Percentiles rank a stretch among this genome's conserved stretches.
These are phyloP conservation scores for Senecio squalidus DNA, from an alignment of 140 eudicot species.

Conservation along the genomic window DNA sequence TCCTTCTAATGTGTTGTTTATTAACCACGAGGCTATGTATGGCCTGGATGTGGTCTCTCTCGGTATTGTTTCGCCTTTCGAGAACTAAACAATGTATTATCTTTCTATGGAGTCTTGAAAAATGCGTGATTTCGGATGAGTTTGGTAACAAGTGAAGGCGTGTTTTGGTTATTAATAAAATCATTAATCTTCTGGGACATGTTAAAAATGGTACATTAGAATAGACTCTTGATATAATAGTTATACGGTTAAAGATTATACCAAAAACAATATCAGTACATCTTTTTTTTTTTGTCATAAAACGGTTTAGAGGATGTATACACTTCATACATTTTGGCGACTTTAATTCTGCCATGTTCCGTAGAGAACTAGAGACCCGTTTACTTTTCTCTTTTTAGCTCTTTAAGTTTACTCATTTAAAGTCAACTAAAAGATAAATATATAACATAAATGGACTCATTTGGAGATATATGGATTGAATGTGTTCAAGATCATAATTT, in stretches of 20 bases:
- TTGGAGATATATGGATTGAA: neutral
- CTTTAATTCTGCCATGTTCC: neutral
- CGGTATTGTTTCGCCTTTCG: slow-evolving; percentile 5
- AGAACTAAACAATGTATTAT: slow-evolving; percentile 12
- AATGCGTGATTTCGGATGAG: no score
- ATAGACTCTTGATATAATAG: no score
- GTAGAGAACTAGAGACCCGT: no score
- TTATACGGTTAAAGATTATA: no score
- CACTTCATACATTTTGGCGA: neutral
- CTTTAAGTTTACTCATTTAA: neutral
- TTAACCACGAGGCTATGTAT: slow-evolving; percentile 35
- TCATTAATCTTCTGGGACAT: neutral
- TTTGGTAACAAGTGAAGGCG: no score
- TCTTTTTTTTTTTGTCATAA: no score
- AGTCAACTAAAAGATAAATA: neutral
- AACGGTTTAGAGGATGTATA: no score
- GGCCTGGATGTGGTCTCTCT: slow-evolving; percentile 42
- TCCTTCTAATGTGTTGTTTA: slow-evolving; percentile 30
- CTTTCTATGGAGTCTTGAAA: slow-evolving; percentile 3
- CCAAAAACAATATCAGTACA: no score
- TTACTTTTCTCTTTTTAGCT: neutral
- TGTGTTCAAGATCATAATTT: neutral
- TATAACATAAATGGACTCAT: neutral
- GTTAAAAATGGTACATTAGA: no score
- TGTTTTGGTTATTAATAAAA: neutral